Base-by-base conservation (phyloP, 495 filamentous ascomycete genomes). In the Aspergillus conjunctus region DNA sequence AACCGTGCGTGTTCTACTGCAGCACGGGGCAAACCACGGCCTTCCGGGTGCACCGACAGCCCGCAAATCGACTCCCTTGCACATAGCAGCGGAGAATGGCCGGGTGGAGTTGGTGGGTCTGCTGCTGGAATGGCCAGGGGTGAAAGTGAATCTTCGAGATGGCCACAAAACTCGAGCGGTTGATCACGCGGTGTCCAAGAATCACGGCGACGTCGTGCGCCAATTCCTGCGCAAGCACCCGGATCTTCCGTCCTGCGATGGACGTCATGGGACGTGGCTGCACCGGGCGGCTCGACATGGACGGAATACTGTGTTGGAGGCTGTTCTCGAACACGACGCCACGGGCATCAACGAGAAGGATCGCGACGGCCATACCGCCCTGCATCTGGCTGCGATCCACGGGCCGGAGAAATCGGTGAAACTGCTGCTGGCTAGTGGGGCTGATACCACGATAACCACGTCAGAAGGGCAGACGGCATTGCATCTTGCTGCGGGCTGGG, bases 101-200 rank as follows among this genome's bases (percentile, higher is more conserved):
- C 12, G 26, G 11, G 1, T 32, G 26, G 48, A 51, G 20, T 6
- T 20, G 48, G 48, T 51, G 26, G 5, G 21, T 3, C 10, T 51
- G 48, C 26, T 51, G 10, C 26, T 51, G 14, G 48, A 51, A 10
- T 30, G 21, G 48, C 48, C 48, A 3, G 48, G 48, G 20, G 48
- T 32, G 2, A 21, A 51, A 3, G 7, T 10, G 48, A 14, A 51
- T 51, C 10, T 26, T 6, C 21, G 14, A 14, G 48, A 51, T 31
- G 11, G 31, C 8, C 11, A 5, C 7, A 17, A 32, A 7, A 14
- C 15, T 14, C 20, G 48, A 17, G 10, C 48, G 11, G 11, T 51
- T 1, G 48, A 51, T 6, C 26, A 20, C 11, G 48, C 48, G 14
- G 4, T 31, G 11, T 3, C 1, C 1, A 15, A 8, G 1, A 11